Base-by-base conservation (phyloP, 176 grass and related monocot species). In the Eragrostis nindensis region DNA sequence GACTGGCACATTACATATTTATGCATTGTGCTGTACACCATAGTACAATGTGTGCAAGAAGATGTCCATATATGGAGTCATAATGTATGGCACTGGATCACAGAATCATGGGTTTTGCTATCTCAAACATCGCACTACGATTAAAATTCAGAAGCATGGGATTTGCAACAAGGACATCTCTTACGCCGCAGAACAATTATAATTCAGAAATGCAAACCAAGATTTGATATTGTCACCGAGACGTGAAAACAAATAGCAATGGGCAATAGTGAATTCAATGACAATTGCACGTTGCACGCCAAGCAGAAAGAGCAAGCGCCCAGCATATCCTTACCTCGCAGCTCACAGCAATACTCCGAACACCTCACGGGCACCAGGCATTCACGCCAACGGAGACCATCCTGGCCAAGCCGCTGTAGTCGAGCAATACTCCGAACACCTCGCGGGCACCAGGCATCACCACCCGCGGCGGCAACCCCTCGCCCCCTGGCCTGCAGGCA, bases 341-440 rank as follows among this genome's bases (percentile, higher is more conserved):
- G 27, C 15, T 47, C 14, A 21, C 9, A 26, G 1, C 7, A 2
- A 74, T 10, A 68, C 38, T 14, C 27, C 11, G 66, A n/a, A n/a
- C n/a, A n/a, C n/a, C n/a, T n/a, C n/a, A n/a, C n/a, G n/a, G n/a
- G n/a, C n/a, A n/a, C n/a, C n/a, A n/a, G n/a, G 7, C 40, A 27
- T 73, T 44, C 17, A 22, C 38, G 55, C 12, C 40, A 40, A 55
- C 7, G 18, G 22, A 63, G 44, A 40, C 21, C 65, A 44, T 17
- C 61, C 64, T 71, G 14, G n/a, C 55, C 46, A 36, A 21, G 7
- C 67, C 39, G 11, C 11, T 12, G 3, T 27, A 14, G 24, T 62
- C 57, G 15, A 13, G 26, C 76, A 68, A 66, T 73, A 30, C 38
- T 12, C 16, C 70, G 61, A 86, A 74, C 84, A 80, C 69, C 61